Percentiles rank a stretch among this genome's conserved stretches.
Conservation (phyloP, 2,329 filamentous ascomycete genomes). For the Penicillium sp. region DNA sequence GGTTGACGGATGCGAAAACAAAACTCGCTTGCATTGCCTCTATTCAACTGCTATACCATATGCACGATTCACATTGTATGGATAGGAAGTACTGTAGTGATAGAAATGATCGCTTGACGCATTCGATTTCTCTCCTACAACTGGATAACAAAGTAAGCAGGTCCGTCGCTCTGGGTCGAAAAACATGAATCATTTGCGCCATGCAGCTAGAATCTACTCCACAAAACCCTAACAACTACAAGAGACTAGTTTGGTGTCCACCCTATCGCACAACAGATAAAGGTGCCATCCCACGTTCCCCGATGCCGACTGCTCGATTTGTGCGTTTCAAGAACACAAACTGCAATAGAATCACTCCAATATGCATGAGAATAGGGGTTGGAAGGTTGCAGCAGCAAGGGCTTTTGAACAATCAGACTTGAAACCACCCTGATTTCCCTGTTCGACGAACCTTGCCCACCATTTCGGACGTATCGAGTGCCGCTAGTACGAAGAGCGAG, state of each 20-base stretch:
- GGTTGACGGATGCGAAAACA: not conserved
- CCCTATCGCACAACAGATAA: slow-evolving; percentile 21
- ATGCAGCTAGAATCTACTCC: slow-evolving; percentile 25
- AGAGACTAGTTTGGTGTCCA: slow-evolving; percentile 5
- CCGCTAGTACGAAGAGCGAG: slow-evolving; percentile 21
- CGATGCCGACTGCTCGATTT: slow-evolving; percentile 9
- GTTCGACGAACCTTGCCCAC: slow-evolving; percentile 16
- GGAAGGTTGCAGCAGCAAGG: slow-evolving; percentile 14
- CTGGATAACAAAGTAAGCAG: slow-evolving; percentile 1
- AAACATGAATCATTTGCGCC: slow-evolving; percentile 10
- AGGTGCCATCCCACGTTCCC: slow-evolving; percentile 23
- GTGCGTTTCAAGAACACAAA: slow-evolving; percentile 15
- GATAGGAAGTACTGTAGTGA: not conserved
- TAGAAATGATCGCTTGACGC: not conserved
- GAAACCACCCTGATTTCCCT: slow-evolving; percentile 16
- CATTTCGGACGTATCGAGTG: slow-evolving; percentile 27
- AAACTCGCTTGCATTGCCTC: slow-evolving; percentile 3
- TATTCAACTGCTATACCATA: not conserved
- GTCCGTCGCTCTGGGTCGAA: not conserved
- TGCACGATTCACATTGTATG: not conserved
- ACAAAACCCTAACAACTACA: slow-evolving; percentile 24
- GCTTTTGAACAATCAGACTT: slow-evolving; percentile 5
- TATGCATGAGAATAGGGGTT: slow-evolving; percentile 13
- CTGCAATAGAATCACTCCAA: not conserved
- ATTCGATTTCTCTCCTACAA: not conserved